phyloP scores from a whole-genome alignment of 345 rosid species.

The Psidium guajava region DNA sequence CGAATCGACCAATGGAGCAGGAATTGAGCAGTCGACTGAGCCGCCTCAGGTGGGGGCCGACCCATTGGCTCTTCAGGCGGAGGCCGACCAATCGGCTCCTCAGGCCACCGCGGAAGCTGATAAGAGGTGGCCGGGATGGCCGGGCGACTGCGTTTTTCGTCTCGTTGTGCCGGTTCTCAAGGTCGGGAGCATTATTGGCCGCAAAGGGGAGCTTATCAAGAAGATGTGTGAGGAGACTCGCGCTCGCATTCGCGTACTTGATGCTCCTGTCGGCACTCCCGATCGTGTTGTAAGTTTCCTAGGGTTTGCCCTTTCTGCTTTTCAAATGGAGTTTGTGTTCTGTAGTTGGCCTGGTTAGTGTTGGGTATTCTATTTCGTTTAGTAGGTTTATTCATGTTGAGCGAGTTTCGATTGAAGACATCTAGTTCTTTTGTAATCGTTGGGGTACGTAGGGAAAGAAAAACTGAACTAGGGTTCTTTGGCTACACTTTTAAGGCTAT shows the following conservation, averaged over 20 bases:
- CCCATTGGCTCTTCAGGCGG: not conserved
- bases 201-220: slow-evolving; percentile 79
- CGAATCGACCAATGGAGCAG: not conserved
- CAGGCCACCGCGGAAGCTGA: slow-evolving; percentile 6
- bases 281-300: slow-evolving; percentile 55
- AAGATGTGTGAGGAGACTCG: slow-evolving; percentile 89
- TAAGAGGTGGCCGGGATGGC: slow-evolving; percentile 88
- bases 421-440: not conserved
- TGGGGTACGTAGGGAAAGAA: not conserved
- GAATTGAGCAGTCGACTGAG: not conserved
- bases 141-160: slow-evolving; percentile 75
- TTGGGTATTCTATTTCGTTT: not conserved
- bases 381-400: not conserved
- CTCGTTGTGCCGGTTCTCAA: slow-evolving; percentile 59
- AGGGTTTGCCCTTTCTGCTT: not conserved
- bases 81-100: not conserved
- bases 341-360: not conserved
- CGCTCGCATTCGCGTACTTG: slow-evolving; percentile 75
- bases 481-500: not conserved
- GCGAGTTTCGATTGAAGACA: not conserved
- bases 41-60: not conserved
- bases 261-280: slow-evolving; percentile 43
- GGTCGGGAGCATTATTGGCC: slow-evolving; percentile 82
- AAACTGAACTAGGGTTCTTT: not conserved
- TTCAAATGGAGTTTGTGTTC: not conserved